Conservation (phyloP, 1,139 yeast genomes). For the Kluyveromyces sp. region DNA sequence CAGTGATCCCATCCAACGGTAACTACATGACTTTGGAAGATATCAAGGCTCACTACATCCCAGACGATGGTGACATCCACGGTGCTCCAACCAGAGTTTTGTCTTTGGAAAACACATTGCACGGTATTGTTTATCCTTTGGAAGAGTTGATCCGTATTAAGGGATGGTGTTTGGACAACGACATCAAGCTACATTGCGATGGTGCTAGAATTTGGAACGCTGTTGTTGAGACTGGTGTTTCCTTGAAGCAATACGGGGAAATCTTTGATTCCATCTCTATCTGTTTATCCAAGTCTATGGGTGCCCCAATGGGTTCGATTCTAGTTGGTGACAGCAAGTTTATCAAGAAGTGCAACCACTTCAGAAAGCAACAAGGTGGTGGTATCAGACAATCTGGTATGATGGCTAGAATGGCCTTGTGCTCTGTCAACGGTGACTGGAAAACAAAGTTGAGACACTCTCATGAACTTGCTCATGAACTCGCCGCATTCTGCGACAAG, state of each 20-base stretch:
- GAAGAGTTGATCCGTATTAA: constrained; percentile 73
- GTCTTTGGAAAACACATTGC: constrained; percentile 81
- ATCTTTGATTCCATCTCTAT: constrained; percentile 83
- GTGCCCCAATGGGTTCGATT: constrained; percentile 92
- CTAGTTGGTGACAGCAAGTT: constrained; percentile 61
- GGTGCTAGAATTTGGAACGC: constrained; percentile 98
- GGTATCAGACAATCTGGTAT: constrained; percentile 89
- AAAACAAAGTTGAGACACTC: constrained; percentile 46
- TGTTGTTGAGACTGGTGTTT: constrained; percentile 60
- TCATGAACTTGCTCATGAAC: constrained; percentile 59
- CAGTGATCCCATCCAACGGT: constrained; percentile 72
- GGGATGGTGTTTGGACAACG: constrained; percentile 58
- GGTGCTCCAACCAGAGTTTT: constrained; percentile 82
- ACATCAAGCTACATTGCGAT: constrained; percentile 71
- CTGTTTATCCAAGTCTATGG: constrained; percentile 83
- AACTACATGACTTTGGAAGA: constrained; percentile 74
- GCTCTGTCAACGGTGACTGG: constrained; percentile 72
- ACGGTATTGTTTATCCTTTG: constrained; percentile 74
- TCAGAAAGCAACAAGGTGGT: constrained; percentile 91
- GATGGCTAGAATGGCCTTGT: constrained; percentile 71
- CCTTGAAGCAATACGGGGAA: constrained; percentile 64
- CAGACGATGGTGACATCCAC: constrained; percentile 80
- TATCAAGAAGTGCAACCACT: constrained; percentile 72
- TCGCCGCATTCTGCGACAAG: constrained; percentile 54
- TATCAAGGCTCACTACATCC: constrained; percentile 52